A percentile compares a stretch with the other conserved stretches of the same genome.
Conservation (phyloP, 208 protist species). For the Tritrichomonas musculus region DNA sequence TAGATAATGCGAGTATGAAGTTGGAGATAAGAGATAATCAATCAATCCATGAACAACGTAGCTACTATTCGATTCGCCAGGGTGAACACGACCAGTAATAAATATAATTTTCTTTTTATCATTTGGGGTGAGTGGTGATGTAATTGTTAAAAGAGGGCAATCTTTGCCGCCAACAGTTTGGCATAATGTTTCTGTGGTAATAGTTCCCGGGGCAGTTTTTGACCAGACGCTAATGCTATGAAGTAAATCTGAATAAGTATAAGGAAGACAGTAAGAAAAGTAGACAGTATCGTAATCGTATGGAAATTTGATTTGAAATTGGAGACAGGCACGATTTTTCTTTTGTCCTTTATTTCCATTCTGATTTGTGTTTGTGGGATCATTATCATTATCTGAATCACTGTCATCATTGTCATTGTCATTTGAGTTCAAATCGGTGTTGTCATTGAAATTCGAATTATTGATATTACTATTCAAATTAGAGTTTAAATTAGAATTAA, state of each 20-base stretch:
- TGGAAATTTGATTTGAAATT: conserved; percentile 70
- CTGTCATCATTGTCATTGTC: too few relatives aligned
- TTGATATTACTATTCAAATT: too few relatives aligned
- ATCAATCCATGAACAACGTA: conserved; percentile 80
- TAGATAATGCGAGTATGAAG: background rate
- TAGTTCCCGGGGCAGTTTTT: background rate
- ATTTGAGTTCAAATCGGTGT: too few relatives aligned
- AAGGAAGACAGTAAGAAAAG: conserved; percentile 85
- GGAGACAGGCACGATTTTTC: conserved; percentile 56
- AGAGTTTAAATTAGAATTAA: too few relatives aligned
- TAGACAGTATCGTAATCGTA: conserved; percentile 67
- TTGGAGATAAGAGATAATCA: background rate
- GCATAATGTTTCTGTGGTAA: background rate
- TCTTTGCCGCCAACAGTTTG: background rate
- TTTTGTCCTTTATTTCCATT: background rate
- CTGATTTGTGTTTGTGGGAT: too few relatives aligned
- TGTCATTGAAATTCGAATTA: too few relatives aligned
- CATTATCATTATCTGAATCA: too few relatives aligned
- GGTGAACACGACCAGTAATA: conserved; percentile 85
- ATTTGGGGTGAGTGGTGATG: background rate
- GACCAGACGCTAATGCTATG: background rate
- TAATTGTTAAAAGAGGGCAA: background rate
- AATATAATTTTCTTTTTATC: conserved; percentile 55
- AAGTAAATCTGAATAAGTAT: conserved; percentile 77
- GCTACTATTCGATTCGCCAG: conserved; percentile 83